Evolutionary conservation across 768 basidiomycete genomes (phyloP).

Genomic region (Stropharia rugosoannulata): DNA sequence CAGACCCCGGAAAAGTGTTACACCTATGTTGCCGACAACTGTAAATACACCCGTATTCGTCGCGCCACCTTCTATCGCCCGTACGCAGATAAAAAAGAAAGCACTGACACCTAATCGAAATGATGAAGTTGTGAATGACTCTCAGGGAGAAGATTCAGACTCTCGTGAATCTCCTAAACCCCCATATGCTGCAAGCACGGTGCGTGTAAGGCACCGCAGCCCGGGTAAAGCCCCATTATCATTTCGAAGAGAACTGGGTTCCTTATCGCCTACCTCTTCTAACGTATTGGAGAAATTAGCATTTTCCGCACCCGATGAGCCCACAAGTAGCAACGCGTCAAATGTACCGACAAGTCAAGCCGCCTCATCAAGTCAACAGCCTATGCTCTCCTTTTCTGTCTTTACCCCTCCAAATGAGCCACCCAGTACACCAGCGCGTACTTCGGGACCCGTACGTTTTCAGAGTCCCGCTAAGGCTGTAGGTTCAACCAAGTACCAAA

Average conservation of each 20-base stretch:
- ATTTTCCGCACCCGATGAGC: slow-evolving; percentile 11
- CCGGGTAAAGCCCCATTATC: slow-evolving; percentile 17
- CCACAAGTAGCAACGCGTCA: slow-evolving; percentile 6
- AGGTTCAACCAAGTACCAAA: slow-evolving; percentile 29
- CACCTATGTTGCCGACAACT: slow-evolving; percentile 22
- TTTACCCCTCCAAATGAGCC: slow-evolving; percentile 25
- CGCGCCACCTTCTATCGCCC: slow-evolving; percentile 20
- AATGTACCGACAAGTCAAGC: slow-evolving; percentile 4
- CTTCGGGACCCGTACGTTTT: slow-evolving; percentile 22
- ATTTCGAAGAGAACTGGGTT: slow-evolving; percentile 44
- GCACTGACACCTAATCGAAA: neutral
- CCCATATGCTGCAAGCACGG: slow-evolving; percentile 8
- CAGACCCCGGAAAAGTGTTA: slow-evolving; percentile 36
- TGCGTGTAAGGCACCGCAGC: slow-evolving; percentile 21
- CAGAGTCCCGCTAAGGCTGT: slow-evolving; percentile 25
- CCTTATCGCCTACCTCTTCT: slow-evolving; percentile 60
- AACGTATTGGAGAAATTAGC: slow-evolving; percentile 24
- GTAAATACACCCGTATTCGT: slow-evolving; percentile 9
- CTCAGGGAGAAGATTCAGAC: slow-evolving; percentile 18
- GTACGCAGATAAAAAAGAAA: slow-evolving; percentile 21
- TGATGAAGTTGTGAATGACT: slow-evolving; percentile 19
- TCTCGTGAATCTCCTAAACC: slow-evolving; percentile 14
- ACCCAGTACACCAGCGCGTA: slow-evolving; percentile 18
- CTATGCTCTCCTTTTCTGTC: slow-evolving; percentile 27
- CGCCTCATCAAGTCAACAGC: slow-evolving; percentile 7